These are phyloP conservation scores for Sphaerobolus stellatus DNA, from an alignment of 1,284 basidiomycete species.

Conservation along the genomic window DNA sequence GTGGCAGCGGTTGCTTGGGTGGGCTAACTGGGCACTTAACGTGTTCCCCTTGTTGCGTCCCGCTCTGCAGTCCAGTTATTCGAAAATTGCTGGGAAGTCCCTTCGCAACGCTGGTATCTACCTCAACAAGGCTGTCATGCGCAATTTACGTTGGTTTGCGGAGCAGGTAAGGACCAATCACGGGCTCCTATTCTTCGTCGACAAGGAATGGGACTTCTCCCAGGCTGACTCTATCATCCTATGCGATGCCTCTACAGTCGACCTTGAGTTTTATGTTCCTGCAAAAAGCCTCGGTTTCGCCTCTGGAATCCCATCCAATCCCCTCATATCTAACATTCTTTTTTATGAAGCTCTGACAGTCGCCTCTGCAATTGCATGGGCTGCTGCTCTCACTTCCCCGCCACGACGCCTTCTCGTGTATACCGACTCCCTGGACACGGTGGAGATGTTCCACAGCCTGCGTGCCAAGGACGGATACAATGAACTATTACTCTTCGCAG, in stretches of 20 bases:
- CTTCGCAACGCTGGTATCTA: conserved; percentile 1
- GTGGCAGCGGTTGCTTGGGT: conserved; percentile 3
- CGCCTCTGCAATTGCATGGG: conserved; percentile 3
- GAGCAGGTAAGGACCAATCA: no score
- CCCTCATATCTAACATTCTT: conserved; percentile 1
- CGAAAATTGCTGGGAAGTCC: conserved; percentile 14
- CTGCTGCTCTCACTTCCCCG: background rate
- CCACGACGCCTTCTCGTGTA: no score
- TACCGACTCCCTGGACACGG: no score
- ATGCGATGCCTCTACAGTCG: no score
- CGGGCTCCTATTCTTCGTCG: no score
- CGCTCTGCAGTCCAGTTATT: conserved; percentile 11
- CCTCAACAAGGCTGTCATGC: background rate
- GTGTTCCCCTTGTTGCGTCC: conserved; percentile 11
- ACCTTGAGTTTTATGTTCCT: background rate
- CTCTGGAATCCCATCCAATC: conserved; percentile 11
- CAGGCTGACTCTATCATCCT: no score
- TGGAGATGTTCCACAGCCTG: no score
- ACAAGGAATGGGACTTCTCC: no score
- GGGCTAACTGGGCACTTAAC: conserved; percentile 13
- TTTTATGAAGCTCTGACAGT: conserved; percentile 10
- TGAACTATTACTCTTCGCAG: no score
- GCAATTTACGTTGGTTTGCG: conserved; percentile 14
- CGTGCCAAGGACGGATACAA: no score
- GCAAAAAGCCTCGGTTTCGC: background rate